Percentiles rank a stretch among this genome's conserved stretches.
phyloP scores from a whole-genome alignment of 257 asterid genomes.

The Galeopsis tetrahit region DNA sequence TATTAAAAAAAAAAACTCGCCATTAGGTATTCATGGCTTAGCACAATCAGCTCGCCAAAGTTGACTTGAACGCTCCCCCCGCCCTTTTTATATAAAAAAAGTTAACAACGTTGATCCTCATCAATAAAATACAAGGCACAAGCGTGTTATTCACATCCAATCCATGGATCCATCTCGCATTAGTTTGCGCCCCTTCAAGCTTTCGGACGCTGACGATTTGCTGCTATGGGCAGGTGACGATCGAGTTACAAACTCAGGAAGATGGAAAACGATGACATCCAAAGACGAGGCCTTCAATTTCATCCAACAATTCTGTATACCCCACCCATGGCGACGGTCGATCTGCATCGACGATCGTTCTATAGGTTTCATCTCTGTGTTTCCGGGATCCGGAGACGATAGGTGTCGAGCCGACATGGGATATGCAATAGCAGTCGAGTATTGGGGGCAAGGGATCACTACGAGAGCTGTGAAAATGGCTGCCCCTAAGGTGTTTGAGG shows the following conservation, averaged over 20 bases:
- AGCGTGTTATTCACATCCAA: too few relatives aligned
- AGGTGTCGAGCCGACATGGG: slow-evolving; percentile 52
- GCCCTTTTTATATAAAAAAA: too few relatives aligned
- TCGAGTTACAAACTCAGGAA: slow-evolving; percentile 39
- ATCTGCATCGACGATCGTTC: slow-evolving; percentile 54
- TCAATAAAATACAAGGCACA: background rate
- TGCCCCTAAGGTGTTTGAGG: slow-evolving; percentile 36
- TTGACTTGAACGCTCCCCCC: too few relatives aligned
- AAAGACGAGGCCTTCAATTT: slow-evolving; percentile 49
- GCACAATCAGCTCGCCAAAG: too few relatives aligned
- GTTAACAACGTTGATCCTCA: background rate
- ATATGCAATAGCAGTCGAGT: slow-evolving; percentile 43
- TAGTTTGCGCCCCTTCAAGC: slow-evolving; percentile 46
- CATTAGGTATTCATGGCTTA: too few relatives aligned
- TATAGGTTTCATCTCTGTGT: slow-evolving; percentile 39
- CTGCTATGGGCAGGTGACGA: slow-evolving; percentile 63
- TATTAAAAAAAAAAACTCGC: too few relatives aligned
- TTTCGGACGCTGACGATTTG: slow-evolving; percentile 47
- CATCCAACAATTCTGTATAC: slow-evolving; percentile 45
- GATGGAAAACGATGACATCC: slow-evolving; percentile 46
- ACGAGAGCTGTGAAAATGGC: slow-evolving; percentile 48
- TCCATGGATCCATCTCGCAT: slow-evolving; percentile 47
- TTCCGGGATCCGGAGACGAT: slow-evolving; percentile 44
- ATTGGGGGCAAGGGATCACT: slow-evolving; percentile 55
- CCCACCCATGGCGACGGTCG: slow-evolving; percentile 60